These are phyloP conservation scores for Xylaria hypoxylon DNA, from an alignment of 2,329 filamentous ascomycete genomes.

Conservation along the genomic window DNA sequence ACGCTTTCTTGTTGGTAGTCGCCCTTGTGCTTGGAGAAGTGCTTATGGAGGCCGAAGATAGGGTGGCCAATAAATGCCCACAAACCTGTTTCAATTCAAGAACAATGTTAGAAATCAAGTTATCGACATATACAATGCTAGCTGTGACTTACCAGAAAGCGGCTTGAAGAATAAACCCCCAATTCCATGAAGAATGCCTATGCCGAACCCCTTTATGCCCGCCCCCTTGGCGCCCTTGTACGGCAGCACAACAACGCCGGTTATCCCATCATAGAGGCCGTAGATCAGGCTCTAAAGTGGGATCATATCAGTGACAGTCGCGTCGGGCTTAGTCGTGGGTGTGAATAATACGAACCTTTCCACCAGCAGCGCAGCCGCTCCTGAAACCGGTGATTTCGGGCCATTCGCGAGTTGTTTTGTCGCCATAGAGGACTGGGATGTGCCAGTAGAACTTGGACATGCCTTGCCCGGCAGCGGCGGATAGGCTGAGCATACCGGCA, in stretches of 20 bases:
- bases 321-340: neutral
- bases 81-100: conserved; percentile 6
- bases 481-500: conserved; percentile 24
- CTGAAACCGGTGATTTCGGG: conserved; percentile 27
- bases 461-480: conserved; percentile 24
- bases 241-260: conserved; percentile 19
- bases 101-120: neutral
- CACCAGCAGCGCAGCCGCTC: conserved; percentile 28
- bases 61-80: conserved; percentile 29
- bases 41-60: conserved; percentile 21
- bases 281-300: conserved; percentile 14
- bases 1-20: conserved; percentile 3
- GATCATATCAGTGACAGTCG: neutral
- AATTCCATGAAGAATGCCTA: conserved; percentile 29
- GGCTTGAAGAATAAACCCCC: conserved; percentile 26
- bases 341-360: conserved; percentile 18
- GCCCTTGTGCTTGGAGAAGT: conserved; percentile 8
- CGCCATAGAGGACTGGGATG: conserved; percentile 30
- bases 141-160: conserved; percentile 14
- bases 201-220: conserved; percentile 23
- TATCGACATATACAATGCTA: too few species aligned
- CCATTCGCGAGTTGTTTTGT: conserved; percentile 30
- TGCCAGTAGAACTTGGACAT: conserved; percentile 34
- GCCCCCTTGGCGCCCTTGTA: conserved; percentile 27
- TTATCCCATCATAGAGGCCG: conserved; percentile 33